Evolutionary conservation across 805 yeast genomes (phyloP), one percentile per base, ranked within the genome.

Genomic region (Saccharomyces jurei): DNA sequence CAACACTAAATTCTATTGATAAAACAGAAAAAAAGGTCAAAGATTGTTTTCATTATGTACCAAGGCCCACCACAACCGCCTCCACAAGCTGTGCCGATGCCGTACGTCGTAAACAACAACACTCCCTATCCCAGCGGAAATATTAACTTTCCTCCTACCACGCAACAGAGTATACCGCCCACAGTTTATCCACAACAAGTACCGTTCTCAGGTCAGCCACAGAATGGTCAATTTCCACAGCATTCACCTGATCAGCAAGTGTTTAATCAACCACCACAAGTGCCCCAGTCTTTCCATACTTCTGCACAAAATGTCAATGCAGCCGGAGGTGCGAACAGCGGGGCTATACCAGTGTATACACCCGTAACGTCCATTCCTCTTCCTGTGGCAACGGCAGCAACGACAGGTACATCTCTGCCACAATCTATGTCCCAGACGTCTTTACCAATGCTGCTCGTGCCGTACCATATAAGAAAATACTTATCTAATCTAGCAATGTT

Each of bases 401-500:
- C 59, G 46, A 11, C 51, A 55, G 28, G 59, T 14, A 14, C 57
- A 14, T 54, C 57, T 54, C 53, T 48, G 4, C 36, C 25, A 36
- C 44, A 2, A 22, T 17, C 22, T 36, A 6, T 17, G 17, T 36
- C 44, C 25, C 44, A 17, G 11, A 4, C 44, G 17, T 36, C 44
- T 36, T 17, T 36, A 36, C 22, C 44, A 51, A 36, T 36, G 44
- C 11, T 36, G 8, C 44, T 22, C 9, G 44, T 65, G 32, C 64
- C 68, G 29, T 70, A 64, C 44, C 62, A 65, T 10, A 58, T 59
- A 32, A 68, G 77, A 54, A 73, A 72, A 55, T 71, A 72, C 49
- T 69, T 77, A 28, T 75, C 82, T 0, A 77, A 80, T 53, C 71
- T 76, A 41, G 84, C 84, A 1, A 72, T 81, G 6, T 65, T 80